Evolutionary conservation across 495 filamentous ascomycete genomes (phyloP).

Genomic region (Aspergillus leporis): DNA sequence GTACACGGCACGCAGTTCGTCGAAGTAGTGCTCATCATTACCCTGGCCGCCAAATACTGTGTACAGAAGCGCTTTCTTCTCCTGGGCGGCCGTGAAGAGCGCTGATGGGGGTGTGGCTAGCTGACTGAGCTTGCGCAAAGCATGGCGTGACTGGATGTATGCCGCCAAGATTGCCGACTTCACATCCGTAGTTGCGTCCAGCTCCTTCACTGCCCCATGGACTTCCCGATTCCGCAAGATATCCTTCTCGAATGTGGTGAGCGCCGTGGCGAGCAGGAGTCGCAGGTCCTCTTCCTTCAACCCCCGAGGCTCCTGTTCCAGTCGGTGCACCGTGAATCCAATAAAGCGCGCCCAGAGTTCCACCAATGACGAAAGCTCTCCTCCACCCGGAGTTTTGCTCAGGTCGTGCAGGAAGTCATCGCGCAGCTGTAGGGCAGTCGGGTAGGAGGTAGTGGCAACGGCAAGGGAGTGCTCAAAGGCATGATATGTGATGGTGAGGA

Average conservation of each 20-base stretch:
- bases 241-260: neutral
- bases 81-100: neutral
- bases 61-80: neutral
- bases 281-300: neutral
- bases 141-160: neutral
- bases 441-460: neutral
- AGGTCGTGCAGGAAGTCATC: neutral
- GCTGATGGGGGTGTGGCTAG: neutral
- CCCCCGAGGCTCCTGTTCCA: neutral
- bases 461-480: neutral
- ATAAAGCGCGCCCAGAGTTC: neutral
- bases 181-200: neutral
- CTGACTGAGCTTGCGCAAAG: neutral
- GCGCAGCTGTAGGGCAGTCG: neutral
- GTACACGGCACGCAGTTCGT: conserved; percentile 18
- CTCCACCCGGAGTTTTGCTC: neutral
- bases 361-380: neutral
- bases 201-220: neutral
- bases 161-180: neutral
- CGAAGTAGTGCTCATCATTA: conserved; percentile 5
- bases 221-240: neutral
- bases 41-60: conserved; percentile 29
- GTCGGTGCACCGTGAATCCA: neutral
- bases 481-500: neutral
- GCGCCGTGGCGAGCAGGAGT: neutral